Base-by-base conservation (phyloP, 441 rosid species). In the Croton laevigatus region DNA sequence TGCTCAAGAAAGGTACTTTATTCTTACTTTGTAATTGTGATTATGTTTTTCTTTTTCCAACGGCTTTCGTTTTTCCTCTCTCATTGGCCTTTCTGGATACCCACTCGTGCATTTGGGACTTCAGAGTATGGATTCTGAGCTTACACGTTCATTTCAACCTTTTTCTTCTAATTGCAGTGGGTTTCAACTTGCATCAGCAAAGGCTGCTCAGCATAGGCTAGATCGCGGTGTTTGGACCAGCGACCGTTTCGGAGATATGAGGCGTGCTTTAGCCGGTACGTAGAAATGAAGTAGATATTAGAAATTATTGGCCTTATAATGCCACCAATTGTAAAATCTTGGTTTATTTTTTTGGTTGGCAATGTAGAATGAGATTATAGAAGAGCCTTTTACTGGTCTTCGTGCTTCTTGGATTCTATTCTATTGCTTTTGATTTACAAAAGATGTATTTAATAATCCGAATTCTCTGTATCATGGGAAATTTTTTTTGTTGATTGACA, bases 241-340 rank as follows among this genome's bases (percentile, higher is more conserved):
- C 27, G 88, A 81, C 44, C 78, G 60, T 34, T 81, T 84, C 40
- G 91, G 94, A 62, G 91, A 89, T 71, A 89, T 87, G 91, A 87
- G 91, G 49, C 83, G 85, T 68, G 88, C 91, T 69, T 80, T 89
- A 66, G 79, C 94, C 12, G 91, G 94, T 86, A 81, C n/a, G 19
- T 54, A 38, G 37, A 62, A 32, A 59, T 34, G 20, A 44, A 58
- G 12, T 38, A 3, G 8, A 6, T 0, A 34, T 46, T 59, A 8
- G 17, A 14, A 17, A 45, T 42, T 34, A 58, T 23, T 45, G 11
- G 67, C 38, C 20, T 63, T n/a, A 42, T 40, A 5, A 6, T 46
- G 68, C n/a, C 46, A 64, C 16, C n/a, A 19, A 27, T 27, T 27
- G 32, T 27, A 27, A 27, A 27, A 27, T 27, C 36, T 14, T 64